Evolutionary conservation across 129 eudicot species (phyloP).

Genomic region (Flaveria trinervia): DNA sequence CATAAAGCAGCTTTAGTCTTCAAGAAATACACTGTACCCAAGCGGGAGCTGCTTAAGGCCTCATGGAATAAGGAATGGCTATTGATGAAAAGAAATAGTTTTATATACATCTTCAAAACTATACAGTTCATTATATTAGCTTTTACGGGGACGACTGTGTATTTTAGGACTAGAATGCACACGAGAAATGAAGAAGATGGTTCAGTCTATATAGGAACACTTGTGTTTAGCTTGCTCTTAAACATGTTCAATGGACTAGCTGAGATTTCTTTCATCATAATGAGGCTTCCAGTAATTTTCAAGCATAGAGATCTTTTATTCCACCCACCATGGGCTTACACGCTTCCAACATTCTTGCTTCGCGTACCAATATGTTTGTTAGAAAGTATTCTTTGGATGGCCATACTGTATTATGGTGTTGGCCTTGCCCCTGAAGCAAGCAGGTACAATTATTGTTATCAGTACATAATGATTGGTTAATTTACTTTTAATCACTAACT

Average conservation of each 20-base stretch:
- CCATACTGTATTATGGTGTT: slow-evolving; percentile 58
- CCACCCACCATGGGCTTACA: slow-evolving; percentile 79
- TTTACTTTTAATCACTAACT: background rate
- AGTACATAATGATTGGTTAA: background rate
- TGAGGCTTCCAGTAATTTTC: slow-evolving; percentile 80
- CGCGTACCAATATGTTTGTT: slow-evolving; percentile 58
- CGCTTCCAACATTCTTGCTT: slow-evolving; percentile 65
- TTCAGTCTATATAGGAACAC: slow-evolving; percentile 51
- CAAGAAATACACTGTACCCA: slow-evolving; percentile 54
- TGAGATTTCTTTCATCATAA: slow-evolving; percentile 58
- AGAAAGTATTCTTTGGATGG: slow-evolving; percentile 62
- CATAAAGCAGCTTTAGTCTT: slow-evolving; percentile 66
- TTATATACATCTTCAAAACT: slow-evolving; percentile 63
- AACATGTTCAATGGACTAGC: slow-evolving; percentile 81
- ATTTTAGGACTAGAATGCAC: slow-evolving; percentile 48
- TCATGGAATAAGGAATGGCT: slow-evolving; percentile 83
- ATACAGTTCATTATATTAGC: slow-evolving; percentile 62
- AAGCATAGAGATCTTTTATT: slow-evolving; percentile 84
- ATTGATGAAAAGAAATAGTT: slow-evolving; percentile 63
- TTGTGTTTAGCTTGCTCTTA: slow-evolving; percentile 49
- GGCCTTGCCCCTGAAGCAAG: slow-evolving; percentile 79
- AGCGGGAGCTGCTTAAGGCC: slow-evolving; percentile 56
- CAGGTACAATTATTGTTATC: slow-evolving; percentile 46
- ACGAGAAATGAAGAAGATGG: slow-evolving; percentile 62
- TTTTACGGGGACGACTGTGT: slow-evolving; percentile 50